phyloP scores from a whole-genome alignment of 768 basidiomycete genomes.

The Jaapia argillacea region DNA sequence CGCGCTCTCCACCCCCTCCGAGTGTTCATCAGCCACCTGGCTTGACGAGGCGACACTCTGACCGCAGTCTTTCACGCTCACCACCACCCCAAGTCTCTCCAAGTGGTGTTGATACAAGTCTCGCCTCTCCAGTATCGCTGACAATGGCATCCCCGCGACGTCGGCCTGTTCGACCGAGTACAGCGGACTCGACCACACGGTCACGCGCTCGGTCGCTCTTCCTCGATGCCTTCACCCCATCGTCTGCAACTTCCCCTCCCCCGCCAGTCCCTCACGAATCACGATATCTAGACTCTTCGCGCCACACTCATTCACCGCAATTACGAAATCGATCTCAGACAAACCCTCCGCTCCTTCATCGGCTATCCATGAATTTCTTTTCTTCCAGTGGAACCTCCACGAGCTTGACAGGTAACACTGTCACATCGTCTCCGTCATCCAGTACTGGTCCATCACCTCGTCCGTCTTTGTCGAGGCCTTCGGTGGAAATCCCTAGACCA shows the following conservation, averaged over 20 bases:
- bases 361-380: conserved; percentile 60
- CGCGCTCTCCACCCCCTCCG: too few relatives aligned
- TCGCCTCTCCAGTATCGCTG: too few relatives aligned
- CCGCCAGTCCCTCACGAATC: conserved; percentile 3
- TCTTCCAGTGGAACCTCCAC: conserved; percentile 31
- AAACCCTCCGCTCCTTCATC: conserved; percentile 44
- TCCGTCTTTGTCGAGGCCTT: conserved; percentile 31
- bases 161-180: conserved; percentile 35
- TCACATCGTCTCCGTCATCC: conserved; percentile 13
- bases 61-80: too few relatives aligned
- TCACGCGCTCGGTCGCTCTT: conserved; percentile 20
- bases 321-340: too few relatives aligned
- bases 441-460: conserved; percentile 31
- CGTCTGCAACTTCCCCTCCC: conserved; percentile 2
- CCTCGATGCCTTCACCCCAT: not conserved
- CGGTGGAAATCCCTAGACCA: conserved; percentile 41
- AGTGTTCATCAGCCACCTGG: too few relatives aligned
- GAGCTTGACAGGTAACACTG: conserved; percentile 15
- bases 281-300: too few relatives aligned
- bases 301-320: too few relatives aligned
- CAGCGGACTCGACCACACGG: conserved; percentile 29
- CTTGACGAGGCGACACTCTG: too few relatives aligned
- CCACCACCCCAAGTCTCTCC: too few relatives aligned
- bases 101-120: too few relatives aligned
- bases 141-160: too few relatives aligned